phyloP scores from a whole-genome alignment of 2,329 filamentous ascomycete species.

The Colletotrichum acutatum region DNA sequence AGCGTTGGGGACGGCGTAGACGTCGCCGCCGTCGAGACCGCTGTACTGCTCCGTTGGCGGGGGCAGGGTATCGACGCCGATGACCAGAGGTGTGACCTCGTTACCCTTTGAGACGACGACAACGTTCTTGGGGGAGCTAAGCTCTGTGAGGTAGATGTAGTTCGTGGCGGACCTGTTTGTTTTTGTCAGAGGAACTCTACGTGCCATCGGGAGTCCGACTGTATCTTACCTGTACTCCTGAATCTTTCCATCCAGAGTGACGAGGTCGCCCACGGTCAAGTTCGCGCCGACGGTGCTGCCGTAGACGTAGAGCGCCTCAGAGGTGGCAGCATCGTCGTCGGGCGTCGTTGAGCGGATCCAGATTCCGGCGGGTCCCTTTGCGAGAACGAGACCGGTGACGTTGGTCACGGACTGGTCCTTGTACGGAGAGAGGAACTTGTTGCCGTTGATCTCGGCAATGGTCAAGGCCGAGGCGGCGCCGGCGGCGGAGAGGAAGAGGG shows the following conservation, averaged over 20 bases:
- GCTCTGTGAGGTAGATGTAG: conserved; percentile 74
- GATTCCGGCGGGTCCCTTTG: conserved; percentile 69
- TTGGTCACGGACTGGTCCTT: conserved; percentile 65
- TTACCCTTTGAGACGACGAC: conserved; percentile 64
- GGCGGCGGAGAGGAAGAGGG: conserved; percentile 43
- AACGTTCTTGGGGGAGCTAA: conserved; percentile 65
- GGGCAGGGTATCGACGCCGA: conserved; percentile 65
- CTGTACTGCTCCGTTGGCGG: conserved; percentile 73
- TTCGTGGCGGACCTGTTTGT: conserved; percentile 59
- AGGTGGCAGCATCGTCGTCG: conserved; percentile 66
- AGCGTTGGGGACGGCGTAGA: conserved; percentile 74
- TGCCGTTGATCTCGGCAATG: conserved; percentile 74
- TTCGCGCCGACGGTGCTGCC: conserved; percentile 60
- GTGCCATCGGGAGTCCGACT: background rate
- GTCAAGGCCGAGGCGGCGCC: conserved; percentile 52
- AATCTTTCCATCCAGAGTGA: conserved; percentile 70
- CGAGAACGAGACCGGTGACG: conserved; percentile 73
- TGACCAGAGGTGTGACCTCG: conserved; percentile 65
- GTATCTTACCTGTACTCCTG: conserved; percentile 62
- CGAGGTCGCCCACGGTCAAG: conserved; percentile 70
- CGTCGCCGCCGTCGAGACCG: conserved; percentile 70
- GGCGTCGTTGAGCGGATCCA: conserved; percentile 71
- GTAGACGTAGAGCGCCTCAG: conserved; percentile 75
- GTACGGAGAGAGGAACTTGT: conserved; percentile 71
- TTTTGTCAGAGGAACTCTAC: conserved; percentile 35